phyloP scores from a whole-genome alignment of 176 grass and related monocot species.

The Chrysopogon serrulatus region DNA sequence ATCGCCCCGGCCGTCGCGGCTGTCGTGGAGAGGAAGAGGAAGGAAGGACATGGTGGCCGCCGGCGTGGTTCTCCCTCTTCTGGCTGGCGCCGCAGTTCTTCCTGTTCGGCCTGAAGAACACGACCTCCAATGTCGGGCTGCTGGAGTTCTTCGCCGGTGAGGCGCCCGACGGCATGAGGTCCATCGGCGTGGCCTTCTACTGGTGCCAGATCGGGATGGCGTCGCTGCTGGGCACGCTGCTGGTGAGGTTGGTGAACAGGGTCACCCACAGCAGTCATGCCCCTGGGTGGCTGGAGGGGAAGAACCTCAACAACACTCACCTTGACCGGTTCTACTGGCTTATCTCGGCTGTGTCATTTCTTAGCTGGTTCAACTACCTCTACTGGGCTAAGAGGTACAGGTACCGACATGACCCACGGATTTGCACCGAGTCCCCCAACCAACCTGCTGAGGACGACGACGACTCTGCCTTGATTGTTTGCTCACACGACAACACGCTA shows the following conservation, averaged over 20 bases:
- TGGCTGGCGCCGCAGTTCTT: conserved; percentile 49
- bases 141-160: conserved; percentile 70
- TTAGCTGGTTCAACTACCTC: conserved; percentile 44
- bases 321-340: conserved; percentile 74
- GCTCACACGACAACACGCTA: no score
- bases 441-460: no score
- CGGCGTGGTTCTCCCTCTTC: conserved; percentile 40
- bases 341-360: conserved; percentile 24
- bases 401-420: conserved; percentile 24
- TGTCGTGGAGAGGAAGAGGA: conserved; percentile 31
- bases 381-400: conserved; percentile 53
- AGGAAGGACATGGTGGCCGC: background rate
- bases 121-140: conserved; percentile 44
- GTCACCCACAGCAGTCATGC: background rate
- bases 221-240: conserved; percentile 37
- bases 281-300: conserved; percentile 54
- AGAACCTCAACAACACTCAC: conserved; percentile 37
- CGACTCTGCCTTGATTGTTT: no score
- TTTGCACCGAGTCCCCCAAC: background rate
- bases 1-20: conserved; percentile 10
- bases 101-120: conserved; percentile 39
- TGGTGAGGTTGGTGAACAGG: conserved; percentile 37
- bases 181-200: conserved; percentile 45
- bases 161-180: conserved; percentile 40
- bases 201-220: conserved; percentile 38